A percentile compares a stretch with the other conserved stretches of the same genome.
Conservation (phyloP, 805 yeast species). For the Cyberlindnera xishuangbannaensis region DNA sequence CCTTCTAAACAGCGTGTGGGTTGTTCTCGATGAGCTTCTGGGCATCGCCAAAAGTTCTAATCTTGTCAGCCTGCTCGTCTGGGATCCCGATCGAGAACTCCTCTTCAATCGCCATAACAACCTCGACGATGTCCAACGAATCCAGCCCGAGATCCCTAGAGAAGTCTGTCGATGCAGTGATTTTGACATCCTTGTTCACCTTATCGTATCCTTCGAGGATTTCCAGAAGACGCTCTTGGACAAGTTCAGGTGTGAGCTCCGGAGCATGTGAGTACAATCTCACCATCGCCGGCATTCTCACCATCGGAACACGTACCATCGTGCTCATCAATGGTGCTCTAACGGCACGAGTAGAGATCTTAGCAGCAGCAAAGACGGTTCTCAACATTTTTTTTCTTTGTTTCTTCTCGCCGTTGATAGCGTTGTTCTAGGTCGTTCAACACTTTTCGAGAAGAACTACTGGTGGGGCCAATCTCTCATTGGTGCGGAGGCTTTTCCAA, state of each 20-base stretch:
- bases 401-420: no score
- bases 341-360: neutral
- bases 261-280: constrained; percentile 53
- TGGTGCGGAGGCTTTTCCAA: no score
- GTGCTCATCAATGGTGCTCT: neutral
- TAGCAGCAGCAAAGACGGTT: neutral
- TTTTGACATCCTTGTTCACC: constrained; percentile 28
- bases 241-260: constrained; percentile 54
- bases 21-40: constrained; percentile 55
- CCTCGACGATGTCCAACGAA: constrained; percentile 68
- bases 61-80: constrained; percentile 79
- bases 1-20: constrained; percentile 18
- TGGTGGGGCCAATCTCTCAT: no score
- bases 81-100: constrained; percentile 64
- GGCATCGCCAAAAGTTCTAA: constrained; percentile 83
- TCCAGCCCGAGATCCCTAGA: constrained; percentile 63
- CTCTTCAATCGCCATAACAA: constrained; percentile 67
- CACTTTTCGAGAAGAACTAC: no score
- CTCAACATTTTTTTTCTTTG: no score
- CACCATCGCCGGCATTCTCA: constrained; percentile 2
- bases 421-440: no score
- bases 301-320: neutral
- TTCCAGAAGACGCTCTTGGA: constrained; percentile 56
- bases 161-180: constrained; percentile 43
- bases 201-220: constrained; percentile 61